These are phyloP conservation scores for Cymbopogon flexuosus DNA, from an alignment of 202 grass and related monocot species.

Conservation along the genomic window DNA sequence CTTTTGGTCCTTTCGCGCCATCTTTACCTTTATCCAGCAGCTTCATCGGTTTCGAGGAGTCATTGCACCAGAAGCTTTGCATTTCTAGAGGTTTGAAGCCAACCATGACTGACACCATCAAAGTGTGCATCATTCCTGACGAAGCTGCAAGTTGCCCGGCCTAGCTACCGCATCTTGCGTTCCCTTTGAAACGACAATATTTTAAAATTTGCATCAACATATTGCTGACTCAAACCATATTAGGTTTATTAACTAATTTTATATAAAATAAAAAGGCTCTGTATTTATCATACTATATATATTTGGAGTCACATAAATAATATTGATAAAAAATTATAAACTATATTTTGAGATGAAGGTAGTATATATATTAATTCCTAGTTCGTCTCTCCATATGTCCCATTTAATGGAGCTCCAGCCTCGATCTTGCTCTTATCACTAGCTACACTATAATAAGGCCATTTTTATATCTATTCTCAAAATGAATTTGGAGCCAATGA, in stretches of 20 bases:
- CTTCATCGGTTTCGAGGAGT: slow-evolving; percentile 45
- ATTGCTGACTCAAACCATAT: neutral
- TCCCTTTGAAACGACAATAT: neutral
- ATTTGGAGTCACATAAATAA: too few relatives aligned
- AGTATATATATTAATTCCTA: too few relatives aligned
- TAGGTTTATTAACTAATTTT: neutral
- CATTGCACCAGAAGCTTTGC: slow-evolving; percentile 45
- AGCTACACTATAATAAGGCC: too few relatives aligned
- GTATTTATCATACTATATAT: too few relatives aligned
- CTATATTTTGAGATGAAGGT: too few relatives aligned
- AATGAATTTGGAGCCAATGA: too few relatives aligned
- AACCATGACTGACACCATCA: slow-evolving; percentile 55
- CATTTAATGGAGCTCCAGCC: too few relatives aligned
- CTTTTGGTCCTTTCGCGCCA: slow-evolving; percentile 35
- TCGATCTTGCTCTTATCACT: too few relatives aligned
- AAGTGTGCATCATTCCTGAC: slow-evolving; percentile 37
- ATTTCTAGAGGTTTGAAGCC: slow-evolving; percentile 76
- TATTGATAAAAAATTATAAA: too few relatives aligned
- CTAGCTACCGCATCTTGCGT: slow-evolving; percentile 9
- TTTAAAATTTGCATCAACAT: neutral
- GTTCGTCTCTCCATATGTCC: too few relatives aligned
- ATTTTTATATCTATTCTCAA: too few relatives aligned
- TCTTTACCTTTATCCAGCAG: slow-evolving; percentile 47
- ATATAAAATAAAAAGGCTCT: neutral
- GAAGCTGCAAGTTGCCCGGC: slow-evolving; percentile 20